Evolutionary conservation across 2,329 filamentous ascomycete genomes (phyloP).

Genomic region (Delphinella strobiligena): DNA sequence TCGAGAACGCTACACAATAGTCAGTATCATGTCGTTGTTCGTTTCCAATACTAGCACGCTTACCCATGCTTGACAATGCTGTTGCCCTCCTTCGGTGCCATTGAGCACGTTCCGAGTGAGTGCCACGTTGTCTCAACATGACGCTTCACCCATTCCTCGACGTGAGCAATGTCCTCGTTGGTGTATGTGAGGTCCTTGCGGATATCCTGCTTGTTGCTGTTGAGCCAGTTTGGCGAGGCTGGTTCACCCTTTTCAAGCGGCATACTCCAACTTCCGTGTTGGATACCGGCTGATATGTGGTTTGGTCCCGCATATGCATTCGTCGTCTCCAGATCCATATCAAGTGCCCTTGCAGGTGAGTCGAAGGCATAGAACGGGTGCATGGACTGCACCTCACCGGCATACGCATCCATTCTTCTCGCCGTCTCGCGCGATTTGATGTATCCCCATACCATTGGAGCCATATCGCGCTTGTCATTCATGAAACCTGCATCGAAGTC

Average conservation of each 20-base stretch:
- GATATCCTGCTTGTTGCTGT: conserved; percentile 50
- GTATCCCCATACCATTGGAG: conserved; percentile 52
- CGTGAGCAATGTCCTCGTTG: conserved; percentile 48
- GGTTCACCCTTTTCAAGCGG: conserved; percentile 45
- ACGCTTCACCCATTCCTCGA: conserved; percentile 51
- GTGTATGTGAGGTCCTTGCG: conserved; percentile 55
- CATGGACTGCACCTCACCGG: conserved; percentile 54
- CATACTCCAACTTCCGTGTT: conserved; percentile 55
- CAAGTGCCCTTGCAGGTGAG: conserved; percentile 55
- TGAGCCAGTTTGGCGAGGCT: conserved; percentile 41
- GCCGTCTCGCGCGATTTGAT: conserved; percentile 74
- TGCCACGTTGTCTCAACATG: conserved; percentile 65
- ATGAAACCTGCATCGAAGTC: conserved; percentile 53
- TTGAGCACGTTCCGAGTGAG: conserved; percentile 56
- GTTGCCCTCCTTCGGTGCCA: conserved; percentile 66
- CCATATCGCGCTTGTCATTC: conserved; percentile 78
- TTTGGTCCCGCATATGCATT: conserved; percentile 63
- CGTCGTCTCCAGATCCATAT: conserved; percentile 64
- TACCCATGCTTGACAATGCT: conserved; percentile 61
- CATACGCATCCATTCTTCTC: conserved; percentile 64
- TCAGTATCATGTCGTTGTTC: background rate
- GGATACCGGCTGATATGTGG: conserved; percentile 58
- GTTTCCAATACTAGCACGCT: too few relatives aligned
- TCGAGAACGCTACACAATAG: conserved; percentile 49
- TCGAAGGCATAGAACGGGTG: conserved; percentile 64